Evolutionary conservation across 768 basidiomycete species (phyloP).

Genomic region (Mycena haematopus): DNA sequence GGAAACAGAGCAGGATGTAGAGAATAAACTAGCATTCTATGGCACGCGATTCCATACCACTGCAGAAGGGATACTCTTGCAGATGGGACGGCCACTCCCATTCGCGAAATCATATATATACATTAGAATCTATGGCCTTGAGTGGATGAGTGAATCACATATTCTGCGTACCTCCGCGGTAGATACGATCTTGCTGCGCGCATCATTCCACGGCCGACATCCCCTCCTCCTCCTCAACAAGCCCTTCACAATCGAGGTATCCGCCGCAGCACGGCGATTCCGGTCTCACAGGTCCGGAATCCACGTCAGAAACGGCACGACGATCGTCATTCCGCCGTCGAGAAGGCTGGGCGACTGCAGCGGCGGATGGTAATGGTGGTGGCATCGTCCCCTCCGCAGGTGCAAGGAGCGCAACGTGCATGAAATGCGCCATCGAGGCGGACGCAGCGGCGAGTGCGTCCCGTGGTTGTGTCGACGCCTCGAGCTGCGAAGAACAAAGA

Average conservation of each 20-base stretch:
- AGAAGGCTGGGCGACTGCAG: background rate
- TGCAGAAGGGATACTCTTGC: background rate
- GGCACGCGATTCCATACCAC: background rate
- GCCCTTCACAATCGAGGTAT: conserved; percentile 9
- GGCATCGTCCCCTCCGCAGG: background rate
- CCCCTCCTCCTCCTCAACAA: conserved; percentile 18
- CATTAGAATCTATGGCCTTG: background rate
- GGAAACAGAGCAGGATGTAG: background rate
- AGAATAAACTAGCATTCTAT: background rate
- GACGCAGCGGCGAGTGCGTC: conserved; percentile 53
- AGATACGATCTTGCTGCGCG: no score
- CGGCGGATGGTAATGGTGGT: background rate
- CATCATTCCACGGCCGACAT: no score
- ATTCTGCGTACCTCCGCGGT: no score
- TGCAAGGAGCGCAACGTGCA: background rate
- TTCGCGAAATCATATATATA: background rate
- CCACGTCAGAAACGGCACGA: background rate
- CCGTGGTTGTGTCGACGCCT: conserved; percentile 59
- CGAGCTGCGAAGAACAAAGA: conserved; percentile 43
- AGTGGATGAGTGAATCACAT: background rate
- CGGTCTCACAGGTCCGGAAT: background rate
- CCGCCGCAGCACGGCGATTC: conserved; percentile 19
- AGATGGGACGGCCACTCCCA: background rate
- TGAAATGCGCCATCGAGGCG: conserved; percentile 57
- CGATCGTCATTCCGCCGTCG: background rate